These are phyloP conservation scores for Scytalidium sp. DNA, from an alignment of 2,329 filamentous ascomycete species.

Conservation along the genomic window DNA sequence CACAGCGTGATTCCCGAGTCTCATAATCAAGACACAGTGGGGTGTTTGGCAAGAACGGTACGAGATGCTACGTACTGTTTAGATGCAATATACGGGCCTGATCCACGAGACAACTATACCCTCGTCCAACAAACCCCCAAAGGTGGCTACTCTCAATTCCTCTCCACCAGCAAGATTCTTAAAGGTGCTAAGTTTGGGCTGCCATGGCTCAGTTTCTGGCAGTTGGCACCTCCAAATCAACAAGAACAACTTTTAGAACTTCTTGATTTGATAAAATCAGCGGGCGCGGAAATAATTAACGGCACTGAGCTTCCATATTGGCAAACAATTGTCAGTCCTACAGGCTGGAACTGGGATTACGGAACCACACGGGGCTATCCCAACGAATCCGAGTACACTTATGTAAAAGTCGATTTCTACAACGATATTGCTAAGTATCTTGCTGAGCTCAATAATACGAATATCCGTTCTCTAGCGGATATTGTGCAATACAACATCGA, in stretches of 20 bases:
- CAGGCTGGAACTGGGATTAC: conserved; percentile 75
- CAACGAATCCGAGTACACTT: conserved; percentile 74
- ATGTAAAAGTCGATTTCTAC: conserved; percentile 70
- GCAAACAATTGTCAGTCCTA: conserved; percentile 57
- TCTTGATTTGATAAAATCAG: conserved; percentile 50
- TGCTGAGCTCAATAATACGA: conserved; percentile 54
- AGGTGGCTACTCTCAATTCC: conserved; percentile 51
- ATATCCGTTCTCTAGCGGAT: conserved; percentile 55
- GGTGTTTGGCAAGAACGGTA: conserved; percentile 64
- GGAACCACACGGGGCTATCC: conserved; percentile 57
- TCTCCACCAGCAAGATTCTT: conserved; percentile 52
- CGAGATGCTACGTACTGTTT: conserved; percentile 65
- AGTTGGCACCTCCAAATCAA: conserved; percentile 54
- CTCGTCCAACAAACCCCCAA: conserved; percentile 51
- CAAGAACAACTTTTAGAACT: conserved; percentile 47
- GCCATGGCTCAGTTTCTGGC: conserved; percentile 72
- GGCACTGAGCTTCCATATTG: conserved; percentile 65
- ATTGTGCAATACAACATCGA: conserved; percentile 63
- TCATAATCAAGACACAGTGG: conserved; percentile 66
- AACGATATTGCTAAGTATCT: conserved; percentile 42
- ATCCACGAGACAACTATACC: conserved; percentile 65
- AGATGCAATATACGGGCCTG: conserved; percentile 65
- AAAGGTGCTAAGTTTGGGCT: conserved; percentile 65
- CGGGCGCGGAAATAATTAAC: conserved; percentile 67
- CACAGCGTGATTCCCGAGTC: conserved; percentile 64